Evolutionary conservation across 306 rosid genomes (phyloP).

Genomic region (Ochetophila trinervis): DNA sequence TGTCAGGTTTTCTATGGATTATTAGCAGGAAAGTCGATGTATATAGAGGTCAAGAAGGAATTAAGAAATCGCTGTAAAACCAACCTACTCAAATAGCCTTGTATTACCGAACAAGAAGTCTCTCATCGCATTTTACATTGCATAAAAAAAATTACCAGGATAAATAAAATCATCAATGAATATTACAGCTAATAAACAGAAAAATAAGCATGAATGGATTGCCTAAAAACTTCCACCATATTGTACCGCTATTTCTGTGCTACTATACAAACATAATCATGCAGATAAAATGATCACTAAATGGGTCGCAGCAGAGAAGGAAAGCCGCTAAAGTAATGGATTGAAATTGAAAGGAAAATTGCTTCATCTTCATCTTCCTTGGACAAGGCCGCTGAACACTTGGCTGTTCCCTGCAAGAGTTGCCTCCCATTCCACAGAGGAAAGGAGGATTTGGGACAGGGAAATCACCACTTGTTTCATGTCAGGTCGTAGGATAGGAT

Average conservation of each 20-base stretch:
- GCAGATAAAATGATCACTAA: constrained; percentile 3
- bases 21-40: too few species aligned
- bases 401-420: constrained; percentile 99
- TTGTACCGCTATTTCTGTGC: constrained; percentile 11
- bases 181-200: not conserved
- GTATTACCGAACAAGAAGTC: constrained; percentile 9
- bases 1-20: not conserved
- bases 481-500: constrained; percentile 86
- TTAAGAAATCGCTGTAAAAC: not conserved
- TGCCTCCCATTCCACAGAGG: constrained; percentile 98
- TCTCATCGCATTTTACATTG: constrained; percentile 15
- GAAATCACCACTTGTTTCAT: constrained; percentile 88
- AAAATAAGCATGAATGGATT: not conserved
- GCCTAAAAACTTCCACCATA: constrained; percentile 13
- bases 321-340: constrained; percentile 2
- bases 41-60: not conserved
- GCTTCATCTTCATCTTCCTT: constrained; percentile 68
- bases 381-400: constrained; percentile 97
- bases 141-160: constrained; percentile 21
- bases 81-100: constrained; percentile 4
- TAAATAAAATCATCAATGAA: constrained; percentile 11
- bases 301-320: constrained; percentile 5
- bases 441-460: constrained; percentile 81
- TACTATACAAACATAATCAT: constrained; percentile 22
- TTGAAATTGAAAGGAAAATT: constrained; percentile 21